These are phyloP conservation scores for Spathaspora girioi DNA, from an alignment of 805 yeast species.

Conservation along the genomic window DNA sequence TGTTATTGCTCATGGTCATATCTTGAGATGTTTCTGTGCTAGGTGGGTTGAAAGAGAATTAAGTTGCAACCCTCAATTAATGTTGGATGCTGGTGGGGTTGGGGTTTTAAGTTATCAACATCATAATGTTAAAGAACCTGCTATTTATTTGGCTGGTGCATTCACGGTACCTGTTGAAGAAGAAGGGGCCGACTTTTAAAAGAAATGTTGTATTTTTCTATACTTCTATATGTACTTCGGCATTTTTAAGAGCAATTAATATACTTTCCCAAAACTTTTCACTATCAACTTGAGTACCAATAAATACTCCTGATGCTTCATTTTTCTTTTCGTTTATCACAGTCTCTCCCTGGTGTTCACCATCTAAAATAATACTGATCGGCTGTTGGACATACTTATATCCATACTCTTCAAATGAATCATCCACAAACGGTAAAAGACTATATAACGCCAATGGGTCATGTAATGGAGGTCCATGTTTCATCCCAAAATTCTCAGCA, in stretches of 20 bases:
- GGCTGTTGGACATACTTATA: slow-evolving; percentile 23
- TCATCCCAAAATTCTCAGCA: slow-evolving; percentile 11
- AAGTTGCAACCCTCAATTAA: slow-evolving; percentile 67
- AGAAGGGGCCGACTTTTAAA: slow-evolving; percentile 21
- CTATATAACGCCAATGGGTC: slow-evolving; percentile 73
- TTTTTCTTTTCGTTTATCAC: slow-evolving; percentile 4
- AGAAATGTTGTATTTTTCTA: neutral
- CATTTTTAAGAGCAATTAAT: slow-evolving; percentile 5
- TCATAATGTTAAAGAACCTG: slow-evolving; percentile 80
- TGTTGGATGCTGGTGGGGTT: slow-evolving; percentile 93
- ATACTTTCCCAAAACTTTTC: slow-evolving; percentile 9
- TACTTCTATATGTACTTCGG: slow-evolving; percentile 6
- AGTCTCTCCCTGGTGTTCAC: slow-evolving; percentile 30
- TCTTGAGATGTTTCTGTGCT: slow-evolving; percentile 82
- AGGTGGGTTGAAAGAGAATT: slow-evolving; percentile 74
- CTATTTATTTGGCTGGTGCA: slow-evolving; percentile 79
- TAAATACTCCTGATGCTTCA: slow-evolving; percentile 3
- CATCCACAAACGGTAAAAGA: slow-evolving; percentile 42
- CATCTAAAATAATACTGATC: slow-evolving; percentile 22
- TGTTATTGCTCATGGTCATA: slow-evolving; percentile 92
- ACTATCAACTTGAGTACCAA: slow-evolving; percentile 7
- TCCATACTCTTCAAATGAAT: slow-evolving; percentile 15
- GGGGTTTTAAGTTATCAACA: slow-evolving; percentile 92
- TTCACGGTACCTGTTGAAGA: slow-evolving; percentile 70
- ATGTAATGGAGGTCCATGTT: slow-evolving; percentile 70